These are phyloP conservation scores for Amoeboaphelidium protococcarum DNA, from an alignment of 371 early-diverging fungal genomes.

Conservation along the genomic window DNA sequence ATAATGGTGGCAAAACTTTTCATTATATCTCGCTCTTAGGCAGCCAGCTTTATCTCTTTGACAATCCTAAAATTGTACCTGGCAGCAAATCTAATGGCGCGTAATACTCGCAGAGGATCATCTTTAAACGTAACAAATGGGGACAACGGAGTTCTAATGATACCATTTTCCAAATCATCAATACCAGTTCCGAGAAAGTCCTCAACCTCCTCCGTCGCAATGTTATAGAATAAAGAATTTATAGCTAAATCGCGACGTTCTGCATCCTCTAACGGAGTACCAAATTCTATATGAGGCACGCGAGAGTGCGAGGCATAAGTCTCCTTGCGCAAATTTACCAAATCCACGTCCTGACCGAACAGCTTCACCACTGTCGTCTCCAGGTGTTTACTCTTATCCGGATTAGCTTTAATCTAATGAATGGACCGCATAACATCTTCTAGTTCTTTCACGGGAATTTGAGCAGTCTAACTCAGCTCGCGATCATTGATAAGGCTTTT, in stretches of 20 bases:
- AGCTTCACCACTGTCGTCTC: conserved; percentile 86
- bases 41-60: conserved; percentile 33
- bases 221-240: conserved; percentile 94
- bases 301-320: conserved; percentile 55
- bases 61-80: conserved; percentile 60
- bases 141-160: conserved; percentile 64
- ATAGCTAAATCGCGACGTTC: conserved; percentile 91
- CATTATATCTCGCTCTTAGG: conserved; percentile 24
- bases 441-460: conserved; percentile 6
- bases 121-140: conserved; percentile 80
- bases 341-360: conserved; percentile 62
- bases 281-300: conserved; percentile 59
- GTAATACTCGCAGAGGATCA: conserved; percentile 91
- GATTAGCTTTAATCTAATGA: conserved; percentile 79
- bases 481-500: conserved; percentile 40
- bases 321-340: conserved; percentile 87
- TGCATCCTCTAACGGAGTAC: conserved; percentile 91
- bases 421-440: conserved; percentile 34
- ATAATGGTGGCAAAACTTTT: conserved; percentile 4
- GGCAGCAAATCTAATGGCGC: conserved; percentile 85
- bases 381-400: conserved; percentile 92
- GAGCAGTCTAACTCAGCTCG: conserved; percentile 21
- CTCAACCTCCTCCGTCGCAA: conserved; percentile 62
- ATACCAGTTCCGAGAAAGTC: conserved; percentile 49
- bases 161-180: conserved; percentile 10